A percentile compares a stretch with the other conserved stretches of the same genome.
These are phyloP conservation scores for Blepharisma japonicum DNA, from an alignment of 73 alveolate genomes.

Conservation along the genomic window DNA sequence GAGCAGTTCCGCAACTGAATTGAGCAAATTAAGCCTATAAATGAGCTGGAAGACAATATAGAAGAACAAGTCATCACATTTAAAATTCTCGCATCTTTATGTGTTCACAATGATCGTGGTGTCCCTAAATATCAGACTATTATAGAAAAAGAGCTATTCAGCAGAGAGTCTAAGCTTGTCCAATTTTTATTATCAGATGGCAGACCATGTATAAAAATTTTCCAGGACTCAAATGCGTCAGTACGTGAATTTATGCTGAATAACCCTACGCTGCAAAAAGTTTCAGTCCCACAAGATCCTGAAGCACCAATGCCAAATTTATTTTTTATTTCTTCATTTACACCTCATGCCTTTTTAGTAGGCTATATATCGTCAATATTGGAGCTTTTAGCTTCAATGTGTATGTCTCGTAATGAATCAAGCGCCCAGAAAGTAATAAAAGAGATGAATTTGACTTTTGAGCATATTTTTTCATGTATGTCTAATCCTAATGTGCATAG, in stretches of 20 bases:
- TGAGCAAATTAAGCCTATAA: background rate
- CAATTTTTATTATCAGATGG: background rate
- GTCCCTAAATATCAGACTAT: background rate
- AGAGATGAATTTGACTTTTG: background rate
- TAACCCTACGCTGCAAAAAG: background rate
- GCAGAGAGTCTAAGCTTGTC: background rate
- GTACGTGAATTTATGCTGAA: background rate
- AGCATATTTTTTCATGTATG: background rate
- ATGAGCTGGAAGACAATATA: background rate
- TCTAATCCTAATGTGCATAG: conserved; percentile 11
- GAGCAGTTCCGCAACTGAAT: background rate
- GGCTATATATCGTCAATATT: background rate
- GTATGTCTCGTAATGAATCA: conserved; percentile 18
- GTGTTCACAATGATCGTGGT: background rate
- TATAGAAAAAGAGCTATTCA: background rate
- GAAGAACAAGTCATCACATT: background rate
- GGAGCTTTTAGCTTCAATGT: background rate
- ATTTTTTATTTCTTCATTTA: background rate
- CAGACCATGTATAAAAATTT: background rate
- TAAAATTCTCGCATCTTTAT: conserved; percentile 11
- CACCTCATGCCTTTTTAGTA: background rate
- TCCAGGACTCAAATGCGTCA: background rate
- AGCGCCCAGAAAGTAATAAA: background rate
- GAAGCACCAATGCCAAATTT: background rate
- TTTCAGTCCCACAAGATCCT: background rate